Evolutionary conservation across 768 basidiomycete genomes (phyloP).

Genomic region (Leccinum incarnatum): DNA sequence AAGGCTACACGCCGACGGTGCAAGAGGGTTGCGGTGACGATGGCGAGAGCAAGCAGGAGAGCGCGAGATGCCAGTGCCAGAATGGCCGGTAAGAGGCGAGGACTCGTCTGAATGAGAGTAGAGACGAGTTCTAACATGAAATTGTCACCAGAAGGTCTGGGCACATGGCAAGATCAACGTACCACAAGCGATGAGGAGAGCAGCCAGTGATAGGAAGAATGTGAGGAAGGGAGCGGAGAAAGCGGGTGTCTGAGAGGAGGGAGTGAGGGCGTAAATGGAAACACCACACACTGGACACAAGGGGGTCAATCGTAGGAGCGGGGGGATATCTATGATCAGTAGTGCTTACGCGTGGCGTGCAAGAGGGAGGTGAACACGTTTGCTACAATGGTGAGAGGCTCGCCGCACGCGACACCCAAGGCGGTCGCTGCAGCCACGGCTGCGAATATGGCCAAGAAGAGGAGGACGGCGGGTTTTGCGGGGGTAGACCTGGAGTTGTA

Average conservation of each 20-base stretch:
- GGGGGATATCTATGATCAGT: not conserved
- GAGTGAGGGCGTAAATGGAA: conserved; percentile 23
- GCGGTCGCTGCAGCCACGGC: conserved; percentile 22
- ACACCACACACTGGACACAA: conserved; percentile 23
- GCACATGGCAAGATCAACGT: conserved; percentile 2
- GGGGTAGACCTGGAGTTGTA: conserved; percentile 13
- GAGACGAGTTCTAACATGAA: conserved; percentile 23
- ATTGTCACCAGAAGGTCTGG: not conserved
- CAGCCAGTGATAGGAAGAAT: conserved; percentile 16
- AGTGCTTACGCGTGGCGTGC: conserved; percentile 21
- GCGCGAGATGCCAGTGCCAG: conserved; percentile 25
- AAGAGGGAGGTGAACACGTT: conserved; percentile 20
- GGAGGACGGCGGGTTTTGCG: conserved; percentile 7
- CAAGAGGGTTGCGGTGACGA: conserved; percentile 7
- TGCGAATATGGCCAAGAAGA: conserved; percentile 25
- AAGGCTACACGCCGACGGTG: not conserved
- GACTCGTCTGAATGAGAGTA: conserved; percentile 23
- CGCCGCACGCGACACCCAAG: conserved; percentile 15
- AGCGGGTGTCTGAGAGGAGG: conserved; percentile 3
- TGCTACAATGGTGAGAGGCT: conserved; percentile 14
- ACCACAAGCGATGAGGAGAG: conserved; percentile 29
- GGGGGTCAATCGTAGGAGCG: not conserved
- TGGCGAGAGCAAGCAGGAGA: conserved; percentile 18
- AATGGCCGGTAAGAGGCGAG: conserved; percentile 23
- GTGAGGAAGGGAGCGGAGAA: conserved; percentile 10